phyloP scores from a whole-genome alignment of 1,284 basidiomycete species.

The Anthracocystis setariae region DNA sequence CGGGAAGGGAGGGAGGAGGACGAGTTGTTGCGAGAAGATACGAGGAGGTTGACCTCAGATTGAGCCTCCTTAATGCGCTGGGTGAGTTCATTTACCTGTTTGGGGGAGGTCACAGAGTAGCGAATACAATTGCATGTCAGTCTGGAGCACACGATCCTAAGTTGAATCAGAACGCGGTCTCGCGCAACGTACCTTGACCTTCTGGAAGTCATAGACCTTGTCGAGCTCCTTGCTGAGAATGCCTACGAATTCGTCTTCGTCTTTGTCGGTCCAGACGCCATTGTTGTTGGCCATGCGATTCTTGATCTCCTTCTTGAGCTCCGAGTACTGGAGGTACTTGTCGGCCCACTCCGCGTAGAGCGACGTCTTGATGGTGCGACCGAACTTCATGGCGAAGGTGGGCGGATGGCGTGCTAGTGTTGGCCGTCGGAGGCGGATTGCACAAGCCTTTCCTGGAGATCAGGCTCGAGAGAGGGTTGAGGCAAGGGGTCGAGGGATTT shows the following conservation, averaged over 20 bases:
- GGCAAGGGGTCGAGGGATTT: too few species aligned
- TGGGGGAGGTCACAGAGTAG: not conserved
- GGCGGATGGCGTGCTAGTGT: too few species aligned
- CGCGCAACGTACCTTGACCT: conserved; percentile 73
- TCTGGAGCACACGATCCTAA: too few species aligned
- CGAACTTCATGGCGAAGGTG: conserved; percentile 63
- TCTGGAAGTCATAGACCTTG: conserved; percentile 96
- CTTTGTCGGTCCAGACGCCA: conserved; percentile 66
- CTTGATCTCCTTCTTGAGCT: conserved; percentile 68
- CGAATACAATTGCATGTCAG: not conserved
- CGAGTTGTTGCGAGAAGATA: conserved; percentile 56
- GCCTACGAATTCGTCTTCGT: conserved; percentile 66
- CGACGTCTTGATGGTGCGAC: conserved; percentile 67
- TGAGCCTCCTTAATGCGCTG: conserved; percentile 66
- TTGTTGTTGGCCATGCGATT: conserved; percentile 62
- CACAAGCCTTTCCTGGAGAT: too few species aligned
- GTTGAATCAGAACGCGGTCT: not conserved
- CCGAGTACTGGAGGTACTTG: conserved; percentile 67
- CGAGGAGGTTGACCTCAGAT: conserved; percentile 64
- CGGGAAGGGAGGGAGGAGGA: conserved; percentile 53
- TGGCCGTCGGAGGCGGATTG: too few species aligned
- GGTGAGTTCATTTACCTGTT: conserved; percentile 59
- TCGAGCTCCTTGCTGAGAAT: conserved; percentile 85
- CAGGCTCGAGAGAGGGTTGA: too few species aligned
- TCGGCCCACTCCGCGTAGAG: conserved; percentile 67